Conservation (phyloP, 2,329 filamentous ascomycete species). For the Coleophoma cylindrospora region DNA sequence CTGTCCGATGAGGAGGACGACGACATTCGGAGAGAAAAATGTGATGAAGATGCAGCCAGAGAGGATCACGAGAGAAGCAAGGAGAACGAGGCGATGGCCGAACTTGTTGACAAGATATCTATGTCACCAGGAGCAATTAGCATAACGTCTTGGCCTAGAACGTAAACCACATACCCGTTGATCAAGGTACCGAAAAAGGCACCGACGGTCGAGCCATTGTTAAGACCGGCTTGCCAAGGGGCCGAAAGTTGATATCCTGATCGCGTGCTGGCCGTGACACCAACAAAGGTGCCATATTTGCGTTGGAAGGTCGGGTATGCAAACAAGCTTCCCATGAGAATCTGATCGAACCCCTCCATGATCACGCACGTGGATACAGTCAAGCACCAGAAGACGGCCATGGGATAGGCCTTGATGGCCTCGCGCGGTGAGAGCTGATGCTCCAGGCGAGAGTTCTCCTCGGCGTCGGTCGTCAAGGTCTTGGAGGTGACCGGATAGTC, state of each 20-base stretch:
- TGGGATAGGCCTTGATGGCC: constrained; percentile 12
- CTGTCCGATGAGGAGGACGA: constrained; percentile 39
- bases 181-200: constrained; percentile 39
- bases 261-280: constrained; percentile 14
- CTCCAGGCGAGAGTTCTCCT: no score
- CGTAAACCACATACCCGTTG: constrained; percentile 27
- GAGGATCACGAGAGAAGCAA: constrained; percentile 35
- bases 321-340: constrained; percentile 26
- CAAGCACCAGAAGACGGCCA: constrained; percentile 25
- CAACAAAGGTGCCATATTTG: constrained; percentile 25
- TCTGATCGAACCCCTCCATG: constrained; percentile 35
- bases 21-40: constrained; percentile 40
- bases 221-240: constrained; percentile 25
- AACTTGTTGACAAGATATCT: neutral
- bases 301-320: constrained; percentile 23
- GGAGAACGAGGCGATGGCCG: constrained; percentile 34
- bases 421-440: constrained; percentile 7
- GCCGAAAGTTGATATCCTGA: constrained; percentile 19
- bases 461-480: no score
- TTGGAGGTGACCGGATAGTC: no score
- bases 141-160: no score
- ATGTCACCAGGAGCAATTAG: neutral
- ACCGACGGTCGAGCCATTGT: constrained; percentile 21
- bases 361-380: constrained; percentile 30
- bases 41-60: constrained; percentile 40